Percentiles rank a stretch among this genome's conserved stretches.
Conservation (phyloP, 768 basidiomycete species). For the Exsudoporus frostii region DNA sequence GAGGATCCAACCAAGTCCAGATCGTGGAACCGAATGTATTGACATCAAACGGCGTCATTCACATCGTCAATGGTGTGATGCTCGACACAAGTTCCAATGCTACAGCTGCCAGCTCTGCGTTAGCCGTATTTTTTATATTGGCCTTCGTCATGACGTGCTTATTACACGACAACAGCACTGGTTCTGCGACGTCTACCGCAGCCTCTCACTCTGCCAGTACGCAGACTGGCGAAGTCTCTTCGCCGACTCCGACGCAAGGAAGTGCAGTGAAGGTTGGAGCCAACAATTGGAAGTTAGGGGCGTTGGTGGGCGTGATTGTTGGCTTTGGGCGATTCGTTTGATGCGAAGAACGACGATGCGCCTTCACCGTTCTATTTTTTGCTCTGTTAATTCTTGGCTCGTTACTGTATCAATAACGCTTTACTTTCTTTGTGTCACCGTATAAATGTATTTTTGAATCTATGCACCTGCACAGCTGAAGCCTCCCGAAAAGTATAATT, state of each 20-base stretch:
- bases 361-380: not conserved
- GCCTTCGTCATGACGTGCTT: not conserved
- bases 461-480: not conserved
- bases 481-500: too few species aligned
- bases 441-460: not conserved
- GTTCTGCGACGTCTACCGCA: conserved; percentile 50
- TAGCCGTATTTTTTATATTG: conserved; percentile 22
- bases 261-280: not conserved
- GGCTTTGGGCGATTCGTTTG: conserved; percentile 10
- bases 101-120: conserved; percentile 52
- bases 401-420: conserved; percentile 3
- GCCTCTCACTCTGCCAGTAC: conserved; percentile 34
- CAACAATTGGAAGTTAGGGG: not conserved
- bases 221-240: conserved; percentile 42
- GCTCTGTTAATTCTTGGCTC: not conserved
- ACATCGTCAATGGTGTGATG: conserved; percentile 56
- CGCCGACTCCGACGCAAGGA: not conserved
- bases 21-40: conserved; percentile 61
- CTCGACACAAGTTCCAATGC: conserved; percentile 42
- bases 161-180: conserved; percentile 22
- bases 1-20: conserved; percentile 44
- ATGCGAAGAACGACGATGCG: not conserved
- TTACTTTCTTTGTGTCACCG: not conserved
- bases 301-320: conserved; percentile 1
- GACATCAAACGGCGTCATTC: conserved; percentile 65